Evolutionary conservation across 176 grass and related monocot genomes (phyloP).

Genomic region (Oryza meyeriana): DNA sequence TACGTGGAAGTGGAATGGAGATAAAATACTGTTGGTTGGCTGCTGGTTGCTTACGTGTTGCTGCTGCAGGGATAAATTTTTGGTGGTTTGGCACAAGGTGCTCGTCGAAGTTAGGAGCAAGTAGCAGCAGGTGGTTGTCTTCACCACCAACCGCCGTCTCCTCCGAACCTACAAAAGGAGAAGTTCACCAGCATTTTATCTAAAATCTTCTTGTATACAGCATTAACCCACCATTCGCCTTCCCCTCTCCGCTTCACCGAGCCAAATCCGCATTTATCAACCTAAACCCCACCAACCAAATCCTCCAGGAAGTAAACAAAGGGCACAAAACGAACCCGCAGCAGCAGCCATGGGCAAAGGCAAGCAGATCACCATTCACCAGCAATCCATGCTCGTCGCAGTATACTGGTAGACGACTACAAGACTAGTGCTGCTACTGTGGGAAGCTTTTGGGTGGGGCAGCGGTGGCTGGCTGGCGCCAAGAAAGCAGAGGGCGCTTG

Average conservation of each 20-base stretch:
- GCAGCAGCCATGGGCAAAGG: neutral
- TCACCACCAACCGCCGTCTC: neutral
- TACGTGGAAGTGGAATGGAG: neutral
- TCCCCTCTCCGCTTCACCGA: neutral
- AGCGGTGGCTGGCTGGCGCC: neutral
- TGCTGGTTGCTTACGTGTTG: neutral
- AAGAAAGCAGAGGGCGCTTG: conserved; percentile 6
- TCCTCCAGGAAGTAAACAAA: neutral
- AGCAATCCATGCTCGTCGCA: neutral
- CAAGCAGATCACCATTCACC: neutral
- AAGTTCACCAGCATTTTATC: neutral
- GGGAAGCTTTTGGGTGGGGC: conserved; percentile 30
- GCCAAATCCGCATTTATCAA: neutral
- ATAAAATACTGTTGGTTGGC: neutral
- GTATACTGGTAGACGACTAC: neutral
- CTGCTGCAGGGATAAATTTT: neutral
- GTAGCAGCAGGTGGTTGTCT: neutral
- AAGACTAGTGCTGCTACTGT: conserved; percentile 15
- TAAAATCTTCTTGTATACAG: neutral
- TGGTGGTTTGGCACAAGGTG: neutral
- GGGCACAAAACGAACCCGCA: neutral
- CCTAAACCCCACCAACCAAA: conserved; percentile 35
- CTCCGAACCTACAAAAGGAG: neutral
- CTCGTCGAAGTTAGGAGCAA: neutral
- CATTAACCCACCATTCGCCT: neutral